These are phyloP conservation scores for Botrytis paeoniae DNA, from an alignment of 2,329 filamentous ascomycete genomes.

Conservation along the genomic window DNA sequence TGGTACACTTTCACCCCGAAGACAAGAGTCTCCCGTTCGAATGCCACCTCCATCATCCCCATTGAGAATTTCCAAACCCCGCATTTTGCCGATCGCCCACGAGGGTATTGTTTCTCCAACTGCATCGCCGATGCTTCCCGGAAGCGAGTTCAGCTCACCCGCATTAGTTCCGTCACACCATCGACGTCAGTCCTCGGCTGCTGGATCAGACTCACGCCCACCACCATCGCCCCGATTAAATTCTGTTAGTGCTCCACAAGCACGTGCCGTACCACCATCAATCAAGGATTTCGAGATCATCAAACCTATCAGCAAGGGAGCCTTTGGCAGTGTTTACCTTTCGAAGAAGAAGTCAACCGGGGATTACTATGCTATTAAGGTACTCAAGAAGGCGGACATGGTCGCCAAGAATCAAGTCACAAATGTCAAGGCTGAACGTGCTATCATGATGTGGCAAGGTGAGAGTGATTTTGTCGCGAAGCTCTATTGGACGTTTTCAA, in stretches of 20 bases:
- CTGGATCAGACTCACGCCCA: slow-evolving; percentile 65
- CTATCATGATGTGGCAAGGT: slow-evolving; percentile 99
- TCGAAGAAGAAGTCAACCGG: slow-evolving; percentile 98
- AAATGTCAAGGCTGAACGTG: slow-evolving; percentile 96
- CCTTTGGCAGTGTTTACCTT: slow-evolving; percentile 95
- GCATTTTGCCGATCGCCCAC: slow-evolving; percentile 55
- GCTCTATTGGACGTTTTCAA: slow-evolving; percentile 99
- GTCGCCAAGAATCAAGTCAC: slow-evolving; percentile 99
- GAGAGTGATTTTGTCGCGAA: slow-evolving; percentile 99
- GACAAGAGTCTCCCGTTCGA: slow-evolving; percentile 86
- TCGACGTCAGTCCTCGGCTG: slow-evolving; percentile 85
- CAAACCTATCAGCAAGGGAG: slow-evolving; percentile 98
- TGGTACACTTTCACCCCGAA: slow-evolving; percentile 71
- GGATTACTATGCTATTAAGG: slow-evolving; percentile 98
- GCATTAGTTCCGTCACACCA: slow-evolving; percentile 66
- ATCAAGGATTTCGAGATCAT: slow-evolving; percentile 99
- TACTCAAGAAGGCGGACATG: slow-evolving; percentile 99
- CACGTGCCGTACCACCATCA: slow-evolving; percentile 84
- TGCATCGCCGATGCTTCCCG: slow-evolving; percentile 80
- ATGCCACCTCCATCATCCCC: slow-evolving; percentile 76
- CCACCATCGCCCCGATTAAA: slow-evolving; percentile 80
- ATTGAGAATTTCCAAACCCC: slow-evolving; percentile 78
- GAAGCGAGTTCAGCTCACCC: slow-evolving; percentile 78
- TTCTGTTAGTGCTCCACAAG: slow-evolving; percentile 74
- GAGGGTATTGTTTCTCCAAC: slow-evolving; percentile 79